Base-by-base conservation (phyloP, 1,139 yeast genomes). In the Taphrina communis region DNA sequence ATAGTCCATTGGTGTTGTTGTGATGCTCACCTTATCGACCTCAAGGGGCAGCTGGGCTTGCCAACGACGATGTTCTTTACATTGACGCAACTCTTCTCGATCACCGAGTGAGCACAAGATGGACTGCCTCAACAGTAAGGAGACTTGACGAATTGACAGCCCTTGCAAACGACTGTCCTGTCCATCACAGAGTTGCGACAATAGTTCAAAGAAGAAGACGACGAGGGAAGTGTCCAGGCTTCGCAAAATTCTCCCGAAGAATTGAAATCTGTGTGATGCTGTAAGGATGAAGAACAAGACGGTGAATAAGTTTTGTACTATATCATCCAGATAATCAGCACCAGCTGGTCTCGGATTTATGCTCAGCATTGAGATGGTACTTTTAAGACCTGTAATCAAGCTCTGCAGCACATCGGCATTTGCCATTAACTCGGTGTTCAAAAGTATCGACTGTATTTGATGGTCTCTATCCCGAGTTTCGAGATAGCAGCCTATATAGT, bases 1-100 rank as follows among this genome's bases (percentile, higher is more conserved):
- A 76, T 90, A 92, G 73, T 91, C 96, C 44, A 91, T 78, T 0
- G 96, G 94, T 1, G 96, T 86, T 46, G 91, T 86, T 0, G 82
- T 80, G 59, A 86, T 66, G 77, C 77, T 65, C 71, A 75, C 55
- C 70, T 74, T 70, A 52, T 70, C 72, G 46, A 69, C 68, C 19
- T 73, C 79, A 59, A 78, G 78, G 38, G 80, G 78, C 35, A 88
- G 78, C 0, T 80, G 78, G 72, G 83, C 84, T 53, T 79, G 77
- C n/a, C 77, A 72, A 21, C 82, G 78, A 41, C 89, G 78, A 72
- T 81, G 85, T 1, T 78, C 76, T 73, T 89, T 88, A 31, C 87
- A 82, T n/a, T 78, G 72, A 14, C 78, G 74, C 36, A 86, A 74
- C 6, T 81, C 78, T 0, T 76, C 72, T 1, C 81, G 73, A 70